Evolutionary conservation across 78 protist genomes (phyloP).

Genomic region (Monosiga brevicollis): DNA sequence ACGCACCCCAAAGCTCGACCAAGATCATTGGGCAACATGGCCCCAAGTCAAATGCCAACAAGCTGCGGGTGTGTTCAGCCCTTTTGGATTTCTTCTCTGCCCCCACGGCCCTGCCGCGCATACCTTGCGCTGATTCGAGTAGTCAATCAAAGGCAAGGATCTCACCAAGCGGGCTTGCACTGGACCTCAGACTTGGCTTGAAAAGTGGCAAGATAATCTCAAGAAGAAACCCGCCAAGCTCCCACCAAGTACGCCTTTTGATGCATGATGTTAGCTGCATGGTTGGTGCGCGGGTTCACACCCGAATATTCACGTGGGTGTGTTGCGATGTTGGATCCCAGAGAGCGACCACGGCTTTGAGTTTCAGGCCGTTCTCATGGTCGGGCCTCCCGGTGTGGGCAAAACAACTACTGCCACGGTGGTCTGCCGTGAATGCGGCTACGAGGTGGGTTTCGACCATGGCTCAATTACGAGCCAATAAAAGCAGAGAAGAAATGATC

Average conservation of each 20-base stretch:
- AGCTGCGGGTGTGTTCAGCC: conserved; percentile 44
- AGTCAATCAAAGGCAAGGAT: too few species aligned
- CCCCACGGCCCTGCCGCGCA: too few species aligned
- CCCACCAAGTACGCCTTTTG: neutral
- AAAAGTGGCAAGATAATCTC: neutral
- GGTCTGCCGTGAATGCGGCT: conserved; percentile 41
- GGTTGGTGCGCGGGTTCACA: too few species aligned
- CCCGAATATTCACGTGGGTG: too few species aligned
- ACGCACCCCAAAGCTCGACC: conserved; percentile 38
- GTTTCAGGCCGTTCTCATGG: conserved; percentile 46
- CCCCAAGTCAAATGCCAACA: neutral
- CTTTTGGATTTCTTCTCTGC: too few species aligned
- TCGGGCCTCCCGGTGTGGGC: conserved; percentile 92
- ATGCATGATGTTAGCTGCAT: too few species aligned
- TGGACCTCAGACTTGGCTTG: neutral
- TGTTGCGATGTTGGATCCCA: too few species aligned
- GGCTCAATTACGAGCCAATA: too few species aligned
- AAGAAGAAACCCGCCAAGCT: neutral
- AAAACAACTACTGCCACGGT: conserved; percentile 80
- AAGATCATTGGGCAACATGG: conserved; percentile 68
- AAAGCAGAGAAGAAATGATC: too few species aligned
- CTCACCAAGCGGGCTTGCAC: too few species aligned
- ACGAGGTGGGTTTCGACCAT: conserved; percentile 31
- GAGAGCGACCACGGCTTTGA: neutral
- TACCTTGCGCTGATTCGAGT: too few species aligned